Base-by-base conservation (phyloP, 2,329 filamentous ascomycete species). In the Arachnomyces sp. region DNA sequence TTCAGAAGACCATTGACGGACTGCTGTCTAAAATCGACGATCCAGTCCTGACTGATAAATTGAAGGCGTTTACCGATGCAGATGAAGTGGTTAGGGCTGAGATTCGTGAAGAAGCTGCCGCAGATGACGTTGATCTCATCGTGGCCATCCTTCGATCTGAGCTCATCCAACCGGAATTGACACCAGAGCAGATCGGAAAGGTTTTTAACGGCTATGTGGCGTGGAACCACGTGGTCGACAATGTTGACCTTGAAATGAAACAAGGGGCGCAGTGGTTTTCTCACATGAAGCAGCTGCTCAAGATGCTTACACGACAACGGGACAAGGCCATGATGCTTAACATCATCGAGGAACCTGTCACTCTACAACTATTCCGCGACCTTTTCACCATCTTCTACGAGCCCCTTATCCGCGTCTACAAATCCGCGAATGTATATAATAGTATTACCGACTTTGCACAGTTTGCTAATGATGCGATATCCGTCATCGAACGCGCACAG, bases 341-440 rank as follows among this genome's bases (percentile, higher is more conserved):
- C 46, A 81, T 96, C 54, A 92, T 98, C 38, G 89, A 96, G 64
- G 90, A 98, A 67, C 87, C 92, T 0, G 89, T 90, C n/a, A 96
- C 92, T 0, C 72, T 98, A n/a, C 84, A 93, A 58, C 74, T 98
- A 18, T 92, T 98, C 74, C 80, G 88, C 35, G 92, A 98, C 56
- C 74, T 98, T 16, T 96, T 98, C 61, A 94, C 88, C 28, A 96
- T 98, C 58, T 98, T 98, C 68, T 98, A 98, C 65, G 92, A 98
- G 59, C 92, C 92, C 0, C 79, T 98, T 15, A 87, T 98, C 12
- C 78, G 92, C 35, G 92, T 98, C 0, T 98, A 98, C 73, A 98
- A 96, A 66, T 94, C 89, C 14, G 92, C 92, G 49, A 98, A 96
- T 53, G 90, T 98, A 17, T 96, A 96, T 72, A 92, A 81, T 69